phyloP scores from a whole-genome alignment of 148 eudicot species.

The Chenopodium quinoa region DNA sequence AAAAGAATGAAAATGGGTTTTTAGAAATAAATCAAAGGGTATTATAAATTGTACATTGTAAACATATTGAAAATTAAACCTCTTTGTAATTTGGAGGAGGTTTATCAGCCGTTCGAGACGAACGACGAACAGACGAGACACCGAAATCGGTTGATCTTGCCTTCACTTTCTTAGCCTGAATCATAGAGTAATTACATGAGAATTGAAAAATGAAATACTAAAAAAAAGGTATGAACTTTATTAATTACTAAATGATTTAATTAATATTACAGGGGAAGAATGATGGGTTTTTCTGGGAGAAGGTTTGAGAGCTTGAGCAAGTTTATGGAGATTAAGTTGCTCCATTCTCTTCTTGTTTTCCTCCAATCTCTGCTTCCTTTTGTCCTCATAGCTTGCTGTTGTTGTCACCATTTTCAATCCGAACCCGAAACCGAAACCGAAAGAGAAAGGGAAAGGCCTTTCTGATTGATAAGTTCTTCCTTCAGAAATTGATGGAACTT shows the following conservation, averaged over 20 bases:
- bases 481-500: too few relatives aligned
- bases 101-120: slow-evolving; percentile 55
- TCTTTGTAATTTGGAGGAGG: slow-evolving; percentile 65
- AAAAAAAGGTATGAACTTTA: not conserved
- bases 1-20: not conserved
- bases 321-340: slow-evolving; percentile 58
- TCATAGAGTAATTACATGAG: not conserved
- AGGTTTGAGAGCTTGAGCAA: slow-evolving; percentile 41
- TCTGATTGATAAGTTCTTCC: not conserved
- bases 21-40: not conserved
- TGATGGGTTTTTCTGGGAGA: not conserved
- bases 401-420: slow-evolving; percentile 32
- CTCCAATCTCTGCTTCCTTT: slow-evolving; percentile 48
- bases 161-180: slow-evolving; percentile 47
- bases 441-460: too few relatives aligned
- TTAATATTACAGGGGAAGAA: slow-evolving; percentile 30
- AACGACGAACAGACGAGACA: slow-evolving; percentile 45
- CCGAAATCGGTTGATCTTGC: slow-evolving; percentile 27
- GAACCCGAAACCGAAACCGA: not conserved
- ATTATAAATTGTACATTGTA: not conserved
- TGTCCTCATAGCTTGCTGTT: slow-evolving; percentile 45
- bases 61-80: slow-evolving; percentile 25
- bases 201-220: too few relatives aligned
- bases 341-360: slow-evolving; percentile 73
- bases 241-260: not conserved